phyloP scores from a whole-genome alignment of 2,329 filamentous ascomycete genomes.

The Pseudogymnoascus sp. region DNA sequence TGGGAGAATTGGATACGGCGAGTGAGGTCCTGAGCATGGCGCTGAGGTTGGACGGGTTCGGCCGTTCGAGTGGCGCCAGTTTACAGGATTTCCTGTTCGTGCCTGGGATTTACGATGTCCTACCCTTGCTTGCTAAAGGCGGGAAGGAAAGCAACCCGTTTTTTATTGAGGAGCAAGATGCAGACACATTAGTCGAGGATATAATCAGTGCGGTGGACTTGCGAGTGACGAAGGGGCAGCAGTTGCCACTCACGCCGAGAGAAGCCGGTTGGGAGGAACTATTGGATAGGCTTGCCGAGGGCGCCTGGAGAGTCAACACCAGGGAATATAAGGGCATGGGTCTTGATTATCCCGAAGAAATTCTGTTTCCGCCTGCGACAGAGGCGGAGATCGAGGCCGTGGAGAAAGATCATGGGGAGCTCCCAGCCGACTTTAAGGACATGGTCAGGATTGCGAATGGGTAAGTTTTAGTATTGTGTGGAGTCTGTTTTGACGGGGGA shows the following conservation, averaged over 20 bases:
- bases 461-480: constrained; percentile 11
- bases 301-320: constrained; percentile 15
- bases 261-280: constrained; percentile 16
- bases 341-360: constrained; percentile 7
- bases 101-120: constrained; percentile 17
- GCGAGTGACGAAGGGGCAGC: constrained; percentile 12
- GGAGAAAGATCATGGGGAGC: constrained; percentile 13
- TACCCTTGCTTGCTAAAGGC: constrained; percentile 14
- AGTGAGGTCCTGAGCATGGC: constrained; percentile 13
- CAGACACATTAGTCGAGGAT: constrained; percentile 10
- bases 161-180: constrained; percentile 14
- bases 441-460: constrained; percentile 17
- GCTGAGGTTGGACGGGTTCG: constrained; percentile 14
- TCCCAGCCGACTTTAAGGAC: constrained; percentile 15
- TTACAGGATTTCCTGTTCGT: constrained; percentile 14
- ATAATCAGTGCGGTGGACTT: constrained; percentile 11
- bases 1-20: constrained; percentile 13
- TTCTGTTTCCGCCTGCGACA: constrained; percentile 15
- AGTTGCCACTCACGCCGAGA: constrained; percentile 11
- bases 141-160: constrained; percentile 15
- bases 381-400: constrained; percentile 14
- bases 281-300: constrained; percentile 14
- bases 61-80: neutral
- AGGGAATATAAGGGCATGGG: constrained; percentile 12
- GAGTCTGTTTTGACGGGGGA: neutral